Percentiles rank a stretch among this genome's conserved stretches.
phyloP scores from a whole-genome alignment of 2,329 filamentous ascomycete species.

The Aspergillus phoenicis region DNA sequence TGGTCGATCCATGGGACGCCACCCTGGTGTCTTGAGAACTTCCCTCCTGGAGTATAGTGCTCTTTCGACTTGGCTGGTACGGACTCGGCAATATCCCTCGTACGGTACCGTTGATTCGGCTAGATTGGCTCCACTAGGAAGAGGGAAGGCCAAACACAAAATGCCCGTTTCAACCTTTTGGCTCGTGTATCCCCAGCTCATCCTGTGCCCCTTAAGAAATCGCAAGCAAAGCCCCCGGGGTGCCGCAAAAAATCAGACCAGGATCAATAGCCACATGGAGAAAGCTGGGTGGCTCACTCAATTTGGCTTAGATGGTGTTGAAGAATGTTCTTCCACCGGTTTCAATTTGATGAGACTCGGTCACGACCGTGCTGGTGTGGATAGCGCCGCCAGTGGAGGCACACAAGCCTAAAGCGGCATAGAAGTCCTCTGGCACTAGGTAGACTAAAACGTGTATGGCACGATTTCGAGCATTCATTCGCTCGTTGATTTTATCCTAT shows the following conservation, averaged over 20 bases:
- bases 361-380: neutral
- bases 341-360: neutral
- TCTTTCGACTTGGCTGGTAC: neutral
- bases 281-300: neutral
- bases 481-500: neutral
- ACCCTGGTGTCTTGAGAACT: constrained; percentile 15
- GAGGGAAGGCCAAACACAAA: neutral
- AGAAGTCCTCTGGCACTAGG: neutral
- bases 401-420: neutral
- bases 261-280: constrained; percentile 1
- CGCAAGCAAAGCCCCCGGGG: too few relatives aligned
- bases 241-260: neutral
- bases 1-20: constrained; percentile 15
- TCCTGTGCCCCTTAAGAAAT: neutral
- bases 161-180: neutral
- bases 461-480: neutral
- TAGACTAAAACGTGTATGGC: neutral
- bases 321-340: neutral
- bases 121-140: constrained; percentile 5
- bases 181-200: neutral
- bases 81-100: neutral
- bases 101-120: neutral
- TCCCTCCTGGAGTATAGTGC: constrained; percentile 16
- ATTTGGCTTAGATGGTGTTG: neutral
- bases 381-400: neutral